Conservation (phyloP, 2,329 filamentous ascomycete species). For the Raffaelea ambrosiae region DNA sequence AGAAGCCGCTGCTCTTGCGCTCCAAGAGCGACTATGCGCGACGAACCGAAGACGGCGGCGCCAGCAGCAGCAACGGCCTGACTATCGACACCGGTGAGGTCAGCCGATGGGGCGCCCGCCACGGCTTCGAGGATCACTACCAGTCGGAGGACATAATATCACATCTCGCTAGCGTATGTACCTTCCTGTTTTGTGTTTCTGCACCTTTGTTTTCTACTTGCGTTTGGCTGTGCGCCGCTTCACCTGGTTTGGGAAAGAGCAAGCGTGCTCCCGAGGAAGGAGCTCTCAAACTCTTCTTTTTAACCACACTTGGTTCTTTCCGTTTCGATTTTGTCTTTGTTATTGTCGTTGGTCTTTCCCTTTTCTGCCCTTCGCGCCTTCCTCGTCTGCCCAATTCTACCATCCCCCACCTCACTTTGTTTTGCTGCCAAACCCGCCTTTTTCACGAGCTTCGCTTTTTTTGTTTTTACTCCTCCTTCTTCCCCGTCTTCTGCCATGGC, state of each 20-base stretch:
- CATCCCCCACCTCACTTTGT: neutral
- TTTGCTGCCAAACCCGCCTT: neutral
- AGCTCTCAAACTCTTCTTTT: too few species aligned
- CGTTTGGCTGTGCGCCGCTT: neutral
- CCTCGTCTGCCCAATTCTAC: neutral
- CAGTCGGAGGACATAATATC: conserved; percentile 84
- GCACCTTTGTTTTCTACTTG: neutral
- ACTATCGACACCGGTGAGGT: conserved; percentile 21
- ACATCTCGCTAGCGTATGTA: conserved; percentile 62
- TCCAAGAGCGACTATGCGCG: conserved; percentile 48
- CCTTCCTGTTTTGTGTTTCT: conserved; percentile 2
- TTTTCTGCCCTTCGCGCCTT: neutral
- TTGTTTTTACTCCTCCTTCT: too few species aligned
- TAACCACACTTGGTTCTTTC: too few species aligned
- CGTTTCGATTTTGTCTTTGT: too few species aligned
- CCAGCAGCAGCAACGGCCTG: conserved; percentile 21
- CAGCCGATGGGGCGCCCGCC: conserved; percentile 51
- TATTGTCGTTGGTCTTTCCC: neutral
- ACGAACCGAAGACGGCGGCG: conserved; percentile 11
- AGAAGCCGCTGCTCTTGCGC: conserved; percentile 43
- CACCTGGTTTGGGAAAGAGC: too few species aligned
- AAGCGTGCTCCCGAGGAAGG: too few species aligned
- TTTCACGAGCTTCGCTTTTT: neutral
- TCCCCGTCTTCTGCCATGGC: too few species aligned
- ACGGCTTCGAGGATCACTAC: conserved; percentile 90